Evolutionary conservation across 2,329 filamentous ascomycete species (phyloP).

Genomic region (Trichophaea hybrida): DNA sequence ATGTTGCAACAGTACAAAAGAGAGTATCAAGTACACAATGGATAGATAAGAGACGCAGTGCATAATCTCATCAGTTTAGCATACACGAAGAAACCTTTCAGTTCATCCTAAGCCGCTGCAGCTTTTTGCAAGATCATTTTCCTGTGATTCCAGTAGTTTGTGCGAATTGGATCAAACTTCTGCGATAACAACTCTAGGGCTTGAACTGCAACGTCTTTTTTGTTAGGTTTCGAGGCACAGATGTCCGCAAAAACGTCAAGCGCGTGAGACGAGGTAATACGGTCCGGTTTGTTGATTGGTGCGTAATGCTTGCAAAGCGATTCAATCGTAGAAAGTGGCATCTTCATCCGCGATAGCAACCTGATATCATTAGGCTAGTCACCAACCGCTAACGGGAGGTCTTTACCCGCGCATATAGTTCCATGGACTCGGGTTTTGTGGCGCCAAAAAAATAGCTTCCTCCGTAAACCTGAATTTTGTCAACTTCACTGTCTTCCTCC

Average conservation of each 20-base stretch:
- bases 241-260: conserved; percentile 60
- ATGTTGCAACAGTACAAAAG: conserved; percentile 46
- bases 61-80: too few relatives aligned
- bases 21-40: conserved; percentile 1
- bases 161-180: conserved; percentile 81
- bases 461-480: conserved; percentile 39
- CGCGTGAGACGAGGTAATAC: conserved; percentile 40
- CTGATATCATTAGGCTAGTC: conserved; percentile 41
- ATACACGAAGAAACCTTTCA: too few relatives aligned
- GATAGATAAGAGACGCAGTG: not conserved
- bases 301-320: conserved; percentile 23
- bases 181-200: conserved; percentile 55
- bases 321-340: conserved; percentile 19
- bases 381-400: not conserved
- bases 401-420: conserved; percentile 58
- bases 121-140: not conserved
- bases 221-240: conserved; percentile 35
- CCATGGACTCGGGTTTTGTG: conserved; percentile 91
- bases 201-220: conserved; percentile 13
- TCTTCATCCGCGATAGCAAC: conserved; percentile 28
- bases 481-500: not conserved
- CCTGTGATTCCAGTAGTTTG: conserved; percentile 62
- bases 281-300: conserved; percentile 22
- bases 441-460: conserved; percentile 59
- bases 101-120: not conserved